Evolutionary conservation across 208 protist species (phyloP).

Genomic region (Strigomonas oncopelti): DNA sequence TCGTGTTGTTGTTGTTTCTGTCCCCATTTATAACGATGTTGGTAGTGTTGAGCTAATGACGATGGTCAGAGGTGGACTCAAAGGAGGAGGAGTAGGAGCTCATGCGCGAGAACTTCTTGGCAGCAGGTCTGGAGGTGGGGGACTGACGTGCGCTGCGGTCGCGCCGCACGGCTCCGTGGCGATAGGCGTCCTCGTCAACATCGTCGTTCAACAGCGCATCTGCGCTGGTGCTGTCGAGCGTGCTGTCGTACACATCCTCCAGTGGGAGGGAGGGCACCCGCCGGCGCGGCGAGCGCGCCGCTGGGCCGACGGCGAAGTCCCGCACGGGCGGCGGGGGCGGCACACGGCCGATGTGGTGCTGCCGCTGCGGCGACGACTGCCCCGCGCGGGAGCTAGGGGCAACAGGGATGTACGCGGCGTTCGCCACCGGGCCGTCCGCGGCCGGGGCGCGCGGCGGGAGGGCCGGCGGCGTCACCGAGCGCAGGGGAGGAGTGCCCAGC

Average conservation of each 20-base stretch:
- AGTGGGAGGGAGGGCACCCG: background rate
- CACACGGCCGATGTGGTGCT: no score
- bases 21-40: no score
- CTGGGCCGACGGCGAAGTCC: background rate
- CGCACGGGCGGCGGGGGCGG: no score
- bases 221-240: conserved; percentile 4
- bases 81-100: conserved; percentile 10
- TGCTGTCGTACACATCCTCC: conserved; percentile 1
- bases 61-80: no score
- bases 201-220: background rate
- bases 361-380: no score
- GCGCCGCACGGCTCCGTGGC: background rate
- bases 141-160: background rate
- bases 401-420: no score
- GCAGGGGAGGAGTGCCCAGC: background rate
- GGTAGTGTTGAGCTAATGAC: no score
- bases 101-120: background rate
- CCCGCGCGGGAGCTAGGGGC: no score
- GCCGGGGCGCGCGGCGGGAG: background rate
- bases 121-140: background rate
- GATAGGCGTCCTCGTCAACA: background rate
- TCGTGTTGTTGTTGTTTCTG: no score
- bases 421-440: background rate
- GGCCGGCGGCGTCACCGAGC: background rate
- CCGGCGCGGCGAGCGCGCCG: conserved; percentile 1